phyloP scores from a whole-genome alignment of 2,329 filamentous ascomycete genomes.

The Botrytis cinerea region DNA sequence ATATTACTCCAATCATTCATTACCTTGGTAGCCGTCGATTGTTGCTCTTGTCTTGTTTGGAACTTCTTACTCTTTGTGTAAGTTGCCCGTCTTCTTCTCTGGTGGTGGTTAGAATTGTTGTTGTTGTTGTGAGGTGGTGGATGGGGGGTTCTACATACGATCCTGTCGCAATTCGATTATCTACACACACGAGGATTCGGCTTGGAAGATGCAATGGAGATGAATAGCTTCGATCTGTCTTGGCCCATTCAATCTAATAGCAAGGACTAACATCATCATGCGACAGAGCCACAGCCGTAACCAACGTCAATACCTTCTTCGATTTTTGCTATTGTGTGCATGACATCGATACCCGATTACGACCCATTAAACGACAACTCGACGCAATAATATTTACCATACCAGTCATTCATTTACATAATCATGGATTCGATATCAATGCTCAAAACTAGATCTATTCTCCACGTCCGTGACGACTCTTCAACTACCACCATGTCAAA shows the following conservation, averaged over 20 bases:
- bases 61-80: constrained; percentile 33
- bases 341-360: constrained; percentile 17
- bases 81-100: constrained; percentile 24
- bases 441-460: constrained; percentile 42
- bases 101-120: background rate
- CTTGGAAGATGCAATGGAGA: background rate
- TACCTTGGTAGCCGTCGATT: constrained; percentile 4
- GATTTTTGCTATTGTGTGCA: constrained; percentile 11
- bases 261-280: constrained; percentile 4
- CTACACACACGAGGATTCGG: background rate
- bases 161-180: background rate
- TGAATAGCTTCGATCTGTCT: background rate
- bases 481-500: constrained; percentile 51
- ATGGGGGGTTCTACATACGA: background rate
- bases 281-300: constrained; percentile 8
- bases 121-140: background rate
- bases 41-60: constrained; percentile 23
- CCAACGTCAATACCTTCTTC: constrained; percentile 15
- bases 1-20: constrained; percentile 20
- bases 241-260: background rate
- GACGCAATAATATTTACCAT: constrained; percentile 6
- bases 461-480: constrained; percentile 52
- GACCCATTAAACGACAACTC: constrained; percentile 14
- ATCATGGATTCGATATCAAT: constrained; percentile 35
- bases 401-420: constrained; percentile 18